phyloP scores from a whole-genome alignment of 495 filamentous ascomycete genomes.

The Talaromyces thailandensis region DNA sequence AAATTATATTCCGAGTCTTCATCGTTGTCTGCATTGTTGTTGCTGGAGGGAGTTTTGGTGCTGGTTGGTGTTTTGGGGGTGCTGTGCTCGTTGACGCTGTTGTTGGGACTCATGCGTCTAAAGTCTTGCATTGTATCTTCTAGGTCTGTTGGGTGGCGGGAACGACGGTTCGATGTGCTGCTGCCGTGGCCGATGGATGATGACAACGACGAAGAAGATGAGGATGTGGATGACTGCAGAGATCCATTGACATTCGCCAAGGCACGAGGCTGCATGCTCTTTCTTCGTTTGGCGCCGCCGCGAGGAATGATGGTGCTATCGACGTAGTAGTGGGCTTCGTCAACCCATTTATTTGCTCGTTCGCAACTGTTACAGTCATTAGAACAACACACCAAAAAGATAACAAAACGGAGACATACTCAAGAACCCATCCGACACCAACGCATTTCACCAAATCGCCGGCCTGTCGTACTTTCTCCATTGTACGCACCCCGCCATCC shows the following conservation, averaged over 20 bases:
- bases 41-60: not conserved
- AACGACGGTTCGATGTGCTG: conserved; percentile 17
- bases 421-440: conserved; percentile 79
- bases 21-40: not conserved
- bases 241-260: conserved; percentile 65
- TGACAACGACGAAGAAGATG: conserved; percentile 5
- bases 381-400: conserved; percentile 11
- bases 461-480: conserved; percentile 76
- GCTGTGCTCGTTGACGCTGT: not conserved
- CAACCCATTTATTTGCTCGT: conserved; percentile 65
- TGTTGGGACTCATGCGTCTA: conserved; percentile 17
- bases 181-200: not conserved
- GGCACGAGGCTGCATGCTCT: conserved; percentile 85
- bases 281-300: conserved; percentile 67
- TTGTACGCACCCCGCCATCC: conserved; percentile 75
- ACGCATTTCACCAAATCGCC: conserved; percentile 73
- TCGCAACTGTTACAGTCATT: conserved; percentile 54
- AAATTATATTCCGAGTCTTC: not conserved
- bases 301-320: conserved; percentile 65
- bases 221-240: conserved; percentile 33
- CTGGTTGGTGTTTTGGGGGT: not conserved
- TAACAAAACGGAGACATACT: conserved; percentile 38
- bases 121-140: conserved; percentile 27
- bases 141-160: conserved; percentile 16
- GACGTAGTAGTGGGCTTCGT: conserved; percentile 60